Conservation (phyloP, 2,329 filamentous ascomycete species). For the Cadophora sp. region DNA sequence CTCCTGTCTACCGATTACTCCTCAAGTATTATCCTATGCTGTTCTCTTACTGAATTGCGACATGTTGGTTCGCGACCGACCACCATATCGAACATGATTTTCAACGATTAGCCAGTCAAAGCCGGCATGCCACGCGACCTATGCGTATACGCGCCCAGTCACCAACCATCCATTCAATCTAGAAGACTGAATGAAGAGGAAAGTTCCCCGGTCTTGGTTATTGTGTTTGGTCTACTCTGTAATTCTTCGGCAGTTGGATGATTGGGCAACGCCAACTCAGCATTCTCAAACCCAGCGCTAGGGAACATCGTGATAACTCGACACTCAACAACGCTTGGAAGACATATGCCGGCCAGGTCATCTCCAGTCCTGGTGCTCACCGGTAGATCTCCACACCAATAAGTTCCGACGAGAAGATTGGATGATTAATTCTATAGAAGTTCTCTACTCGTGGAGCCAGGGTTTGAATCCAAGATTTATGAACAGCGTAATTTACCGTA, state of each 20-base stretch:
- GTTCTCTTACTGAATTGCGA: too few relatives aligned
- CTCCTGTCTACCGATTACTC: too few relatives aligned
- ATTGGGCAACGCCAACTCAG: not conserved
- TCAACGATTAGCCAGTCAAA: not conserved
- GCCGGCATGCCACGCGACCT: not conserved
- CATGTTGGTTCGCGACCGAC: too few relatives aligned
- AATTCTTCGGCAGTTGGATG: not conserved
- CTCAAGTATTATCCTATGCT: too few relatives aligned
- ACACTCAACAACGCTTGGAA: not conserved
- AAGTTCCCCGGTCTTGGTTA: not conserved
- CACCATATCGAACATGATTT: too few relatives aligned
- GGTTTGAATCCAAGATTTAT: not conserved
- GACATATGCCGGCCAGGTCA: not conserved
- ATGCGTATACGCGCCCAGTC: not conserved
- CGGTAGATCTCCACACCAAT: conserved; percentile 12
- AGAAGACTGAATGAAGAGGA: not conserved
- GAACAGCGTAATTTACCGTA: not conserved
- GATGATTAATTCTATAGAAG: not conserved
- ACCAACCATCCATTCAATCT: not conserved
- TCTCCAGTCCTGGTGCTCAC: not conserved
- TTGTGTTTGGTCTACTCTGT: not conserved
- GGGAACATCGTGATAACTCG: not conserved
- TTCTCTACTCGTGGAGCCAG: conserved; percentile 1
- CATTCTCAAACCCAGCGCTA: not conserved
- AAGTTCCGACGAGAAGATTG: conserved; percentile 7